These are phyloP conservation scores for Aotearoamyces nothofagi DNA, from an alignment of 2,329 filamentous ascomycete species.

Conservation along the genomic window DNA sequence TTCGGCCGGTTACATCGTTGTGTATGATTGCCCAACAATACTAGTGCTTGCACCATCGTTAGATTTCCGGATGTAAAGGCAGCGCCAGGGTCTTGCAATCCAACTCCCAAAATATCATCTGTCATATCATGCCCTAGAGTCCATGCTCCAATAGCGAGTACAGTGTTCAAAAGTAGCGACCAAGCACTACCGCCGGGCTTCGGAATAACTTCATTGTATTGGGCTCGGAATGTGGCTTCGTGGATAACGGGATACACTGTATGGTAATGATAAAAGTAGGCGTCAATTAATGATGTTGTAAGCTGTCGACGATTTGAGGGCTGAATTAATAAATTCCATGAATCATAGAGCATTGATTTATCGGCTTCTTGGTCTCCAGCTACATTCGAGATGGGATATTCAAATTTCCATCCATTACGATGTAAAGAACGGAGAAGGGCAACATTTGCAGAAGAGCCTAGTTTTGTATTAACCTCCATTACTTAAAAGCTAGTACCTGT, in stretches of 20 bases:
- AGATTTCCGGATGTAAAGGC: slow-evolving; percentile 17
- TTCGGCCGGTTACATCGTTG: slow-evolving; percentile 32
- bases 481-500: too few species aligned
- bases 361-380: too few species aligned
- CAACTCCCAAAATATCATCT: slow-evolving; percentile 18
- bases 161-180: slow-evolving; percentile 21
- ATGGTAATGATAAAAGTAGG: slow-evolving; percentile 3
- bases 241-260: slow-evolving; percentile 2
- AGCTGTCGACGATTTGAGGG: too few species aligned
- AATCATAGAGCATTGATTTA: too few species aligned
- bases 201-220: slow-evolving; percentile 20
- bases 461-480: too few species aligned
- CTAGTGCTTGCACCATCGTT: slow-evolving; percentile 17
- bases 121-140: slow-evolving; percentile 16
- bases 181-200: slow-evolving; percentile 18
- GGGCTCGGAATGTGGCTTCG: slow-evolving; percentile 4
- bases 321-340: too few species aligned
- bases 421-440: too few species aligned
- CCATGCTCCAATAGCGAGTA: slow-evolving; percentile 22
- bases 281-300: slow-evolving; percentile 1
- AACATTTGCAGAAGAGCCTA: too few species aligned
- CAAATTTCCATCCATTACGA: too few species aligned
- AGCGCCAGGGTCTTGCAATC: too few species aligned
- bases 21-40: slow-evolving; percentile 23
- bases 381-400: too few species aligned